Conservation (phyloP, 2,329 filamentous ascomycete species). For the Aureobasidium sp. region DNA sequence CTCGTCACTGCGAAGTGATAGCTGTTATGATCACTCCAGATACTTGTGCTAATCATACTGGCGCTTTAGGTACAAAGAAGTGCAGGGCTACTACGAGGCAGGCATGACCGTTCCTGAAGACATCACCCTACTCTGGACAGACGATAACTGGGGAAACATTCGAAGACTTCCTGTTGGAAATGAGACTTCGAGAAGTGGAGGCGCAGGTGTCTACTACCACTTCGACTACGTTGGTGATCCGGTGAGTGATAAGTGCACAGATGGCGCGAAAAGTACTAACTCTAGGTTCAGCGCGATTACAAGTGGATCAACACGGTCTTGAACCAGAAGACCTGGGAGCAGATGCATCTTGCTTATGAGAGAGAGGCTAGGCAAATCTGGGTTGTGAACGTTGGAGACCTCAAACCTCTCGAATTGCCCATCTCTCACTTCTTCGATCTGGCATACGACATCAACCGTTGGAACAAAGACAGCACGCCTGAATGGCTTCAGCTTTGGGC, state of each 20-base stretch:
- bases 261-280: too few species aligned
- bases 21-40: neutral
- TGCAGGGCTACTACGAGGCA: conserved; percentile 60
- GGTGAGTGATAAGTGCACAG: too few species aligned
- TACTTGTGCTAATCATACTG: neutral
- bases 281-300: conserved; percentile 20
- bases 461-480: conserved; percentile 49
- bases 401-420: conserved; percentile 59
- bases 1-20: too few species aligned
- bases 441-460: conserved; percentile 55
- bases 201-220: conserved; percentile 61
- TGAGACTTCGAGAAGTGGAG: conserved; percentile 53
- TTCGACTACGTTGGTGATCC: conserved; percentile 58
- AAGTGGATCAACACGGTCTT: conserved; percentile 61
- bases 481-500: conserved; percentile 53
- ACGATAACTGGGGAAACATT: conserved; percentile 64
- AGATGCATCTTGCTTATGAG: conserved; percentile 56
- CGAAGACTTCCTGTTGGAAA: conserved; percentile 53
- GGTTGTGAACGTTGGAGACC: conserved; percentile 61
- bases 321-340: conserved; percentile 57
- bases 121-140: conserved; percentile 60
- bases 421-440: conserved; percentile 62
- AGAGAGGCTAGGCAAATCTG: conserved; percentile 55
- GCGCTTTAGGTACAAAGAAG: conserved; percentile 55
- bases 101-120: conserved; percentile 58